These are phyloP conservation scores for Wilcoxina mikolae DNA, from an alignment of 495 filamentous ascomycete species.

Conservation along the genomic window DNA sequence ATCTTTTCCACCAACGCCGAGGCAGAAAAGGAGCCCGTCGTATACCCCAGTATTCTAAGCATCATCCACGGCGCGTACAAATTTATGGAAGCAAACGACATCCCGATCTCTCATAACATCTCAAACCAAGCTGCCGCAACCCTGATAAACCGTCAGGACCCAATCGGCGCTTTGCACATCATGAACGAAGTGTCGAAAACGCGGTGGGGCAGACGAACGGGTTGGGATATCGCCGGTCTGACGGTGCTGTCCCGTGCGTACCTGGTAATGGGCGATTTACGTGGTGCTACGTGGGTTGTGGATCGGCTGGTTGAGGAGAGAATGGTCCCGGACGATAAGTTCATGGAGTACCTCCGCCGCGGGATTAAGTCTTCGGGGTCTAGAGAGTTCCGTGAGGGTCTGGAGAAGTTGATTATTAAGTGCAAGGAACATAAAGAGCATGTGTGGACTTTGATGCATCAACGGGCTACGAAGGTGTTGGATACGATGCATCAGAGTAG, in stretches of 20 bases:
- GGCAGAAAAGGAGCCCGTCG: neutral
- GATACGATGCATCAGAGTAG: neutral
- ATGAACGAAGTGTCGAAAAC: constrained; percentile 21
- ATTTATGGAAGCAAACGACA: constrained; percentile 11
- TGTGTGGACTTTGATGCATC: neutral
- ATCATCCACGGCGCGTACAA: constrained; percentile 12
- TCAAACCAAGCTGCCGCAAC: constrained; percentile 17
- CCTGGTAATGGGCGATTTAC: constrained; percentile 14
- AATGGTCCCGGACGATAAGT: constrained; percentile 11
- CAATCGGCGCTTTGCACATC: constrained; percentile 17
- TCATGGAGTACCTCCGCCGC: constrained; percentile 15
- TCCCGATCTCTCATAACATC: constrained; percentile 21
- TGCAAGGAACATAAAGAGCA: neutral
- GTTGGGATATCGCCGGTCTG: constrained; percentile 18
- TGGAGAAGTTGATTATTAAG: neutral
- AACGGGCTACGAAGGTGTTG: neutral
- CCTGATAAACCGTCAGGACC: constrained; percentile 8
- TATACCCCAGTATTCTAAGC: neutral
- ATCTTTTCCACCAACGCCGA: neutral
- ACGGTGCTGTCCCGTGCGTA: constrained; percentile 24
- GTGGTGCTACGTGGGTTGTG: constrained; percentile 19
- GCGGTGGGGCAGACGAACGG: constrained; percentile 14
- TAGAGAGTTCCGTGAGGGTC: neutral
- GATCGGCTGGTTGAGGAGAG: constrained; percentile 10
- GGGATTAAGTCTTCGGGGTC: constrained; percentile 10